These are phyloP conservation scores for Geotrichum australiense DNA, from an alignment of 1,139 yeast genomes.

Conservation along the genomic window DNA sequence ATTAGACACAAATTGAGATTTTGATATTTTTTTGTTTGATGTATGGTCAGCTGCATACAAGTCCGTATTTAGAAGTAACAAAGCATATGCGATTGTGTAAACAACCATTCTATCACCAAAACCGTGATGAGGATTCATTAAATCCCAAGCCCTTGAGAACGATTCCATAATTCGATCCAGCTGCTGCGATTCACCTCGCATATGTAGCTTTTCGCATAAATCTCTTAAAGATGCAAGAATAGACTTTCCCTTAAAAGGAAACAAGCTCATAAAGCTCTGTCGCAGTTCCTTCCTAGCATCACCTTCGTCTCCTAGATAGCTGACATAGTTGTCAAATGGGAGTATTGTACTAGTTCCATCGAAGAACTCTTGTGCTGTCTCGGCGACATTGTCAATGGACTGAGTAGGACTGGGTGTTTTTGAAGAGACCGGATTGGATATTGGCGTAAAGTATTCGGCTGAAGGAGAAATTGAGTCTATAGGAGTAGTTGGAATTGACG, in stretches of 20 bases:
- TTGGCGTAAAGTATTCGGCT: conserved; percentile 11
- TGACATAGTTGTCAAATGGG: conserved; percentile 28
- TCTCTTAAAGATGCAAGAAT: conserved; percentile 47
- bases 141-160: conserved; percentile 61
- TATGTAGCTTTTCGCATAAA: conserved; percentile 57
- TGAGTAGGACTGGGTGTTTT: conserved; percentile 6
- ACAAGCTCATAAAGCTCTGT: conserved; percentile 29
- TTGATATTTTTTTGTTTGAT: conserved; percentile 34
- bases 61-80: conserved; percentile 55
- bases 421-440: conserved; percentile 5
- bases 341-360: conserved; percentile 23
- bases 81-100: conserved; percentile 65
- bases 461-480: conserved; percentile 6
- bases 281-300: conserved; percentile 21
- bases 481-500: conserved; percentile 12
- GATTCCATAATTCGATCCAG: conserved; percentile 66
- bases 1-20: conserved; percentile 27
- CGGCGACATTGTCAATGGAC: too few species aligned
- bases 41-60: conserved; percentile 33
- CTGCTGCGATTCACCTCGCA: conserved; percentile 79
- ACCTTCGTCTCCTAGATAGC: conserved; percentile 30
- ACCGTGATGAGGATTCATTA: conserved; percentile 39
- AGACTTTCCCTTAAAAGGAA: conserved; percentile 27
- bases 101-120: conserved; percentile 57
- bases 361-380: conserved; percentile 23